A percentile compares a stretch with the other conserved stretches of the same genome.
Evolutionary conservation across 495 filamentous ascomycete species (phyloP).

Genomic region (Aspergillus ostianus): DNA sequence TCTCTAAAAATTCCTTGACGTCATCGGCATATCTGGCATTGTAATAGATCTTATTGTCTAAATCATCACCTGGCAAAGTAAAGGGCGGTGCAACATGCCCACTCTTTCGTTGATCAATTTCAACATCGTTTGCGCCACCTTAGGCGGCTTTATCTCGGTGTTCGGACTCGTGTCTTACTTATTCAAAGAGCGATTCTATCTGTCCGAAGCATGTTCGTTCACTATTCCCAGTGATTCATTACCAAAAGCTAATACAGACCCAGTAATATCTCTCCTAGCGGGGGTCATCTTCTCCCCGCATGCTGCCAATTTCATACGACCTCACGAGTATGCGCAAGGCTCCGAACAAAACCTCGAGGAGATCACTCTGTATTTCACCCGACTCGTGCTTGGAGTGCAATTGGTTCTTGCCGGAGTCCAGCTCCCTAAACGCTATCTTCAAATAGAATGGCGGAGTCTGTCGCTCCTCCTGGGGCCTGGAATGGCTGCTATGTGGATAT

Average conservation of each 20-base stretch:
- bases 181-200: conserved; percentile 84
- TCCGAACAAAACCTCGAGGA: conserved; percentile 55
- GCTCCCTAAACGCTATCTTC: conserved; percentile 82
- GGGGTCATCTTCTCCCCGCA: conserved; percentile 77
- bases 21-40: background rate
- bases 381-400: conserved; percentile 89
- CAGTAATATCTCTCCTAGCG: conserved; percentile 80
- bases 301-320: conserved; percentile 73
- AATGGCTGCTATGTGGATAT: conserved; percentile 89
- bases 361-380: conserved; percentile 79
- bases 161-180: conserved; percentile 89
- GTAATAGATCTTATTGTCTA: background rate
- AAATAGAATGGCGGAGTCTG: conserved; percentile 77
- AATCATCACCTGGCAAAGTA: background rate
- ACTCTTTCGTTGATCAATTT: conserved; percentile 77
- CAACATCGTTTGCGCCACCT: conserved; percentile 78
- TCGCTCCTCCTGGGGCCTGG: conserved; percentile 76
- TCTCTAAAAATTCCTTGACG: background rate
- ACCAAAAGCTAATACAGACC: background rate
- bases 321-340: conserved; percentile 71
- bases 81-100: conserved; percentile 58
- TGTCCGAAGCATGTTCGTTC: conserved; percentile 83
- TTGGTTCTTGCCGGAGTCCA: conserved; percentile 87
- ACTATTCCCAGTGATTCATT: background rate
- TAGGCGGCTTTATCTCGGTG: conserved; percentile 84